phyloP scores from a whole-genome alignment of 23 red algal species.

The Gracilaria gracilis region DNA sequence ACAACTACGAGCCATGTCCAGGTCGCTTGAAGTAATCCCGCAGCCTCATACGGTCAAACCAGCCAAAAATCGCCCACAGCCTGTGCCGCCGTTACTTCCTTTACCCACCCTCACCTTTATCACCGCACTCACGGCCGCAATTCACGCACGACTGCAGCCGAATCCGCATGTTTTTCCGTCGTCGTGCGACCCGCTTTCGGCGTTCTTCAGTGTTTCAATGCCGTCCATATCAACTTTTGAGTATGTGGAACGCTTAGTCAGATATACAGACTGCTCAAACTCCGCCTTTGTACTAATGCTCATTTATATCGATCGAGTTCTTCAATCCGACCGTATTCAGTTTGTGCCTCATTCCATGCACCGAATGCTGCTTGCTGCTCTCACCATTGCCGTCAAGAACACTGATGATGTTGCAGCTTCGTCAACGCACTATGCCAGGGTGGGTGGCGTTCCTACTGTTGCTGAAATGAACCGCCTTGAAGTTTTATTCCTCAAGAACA shows the following conservation, averaged over 20 bases:
- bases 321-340: slow-evolving; percentile 2
- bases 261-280: slow-evolving; percentile 45
- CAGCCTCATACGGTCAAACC: background rate
- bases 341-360: slow-evolving; percentile 67
- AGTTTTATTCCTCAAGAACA: slow-evolving; percentile 46
- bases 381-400: slow-evolving; percentile 82
- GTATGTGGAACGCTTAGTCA: slow-evolving; percentile 65
- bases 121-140: background rate
- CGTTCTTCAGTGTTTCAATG: slow-evolving; percentile 49
- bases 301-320: slow-evolving; percentile 61
- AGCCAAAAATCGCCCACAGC: background rate
- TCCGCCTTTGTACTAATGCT: slow-evolving; percentile 68
- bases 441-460: slow-evolving; percentile 81
- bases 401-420: slow-evolving; percentile 84
- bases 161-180: background rate
- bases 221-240: slow-evolving; percentile 49
- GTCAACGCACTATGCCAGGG: slow-evolving; percentile 82
- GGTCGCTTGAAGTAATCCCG: background rate
- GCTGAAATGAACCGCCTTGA: slow-evolving; percentile 86
- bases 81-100: background rate
- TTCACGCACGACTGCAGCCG: background rate
- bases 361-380: slow-evolving; percentile 77
- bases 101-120: background rate
- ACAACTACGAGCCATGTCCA: too few species aligned
- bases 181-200: background rate